Evolutionary conservation across 1,139 yeast species (phyloP), one percentile per base, ranked within the genome.

Genomic region (Nadsonia commutata): DNA sequence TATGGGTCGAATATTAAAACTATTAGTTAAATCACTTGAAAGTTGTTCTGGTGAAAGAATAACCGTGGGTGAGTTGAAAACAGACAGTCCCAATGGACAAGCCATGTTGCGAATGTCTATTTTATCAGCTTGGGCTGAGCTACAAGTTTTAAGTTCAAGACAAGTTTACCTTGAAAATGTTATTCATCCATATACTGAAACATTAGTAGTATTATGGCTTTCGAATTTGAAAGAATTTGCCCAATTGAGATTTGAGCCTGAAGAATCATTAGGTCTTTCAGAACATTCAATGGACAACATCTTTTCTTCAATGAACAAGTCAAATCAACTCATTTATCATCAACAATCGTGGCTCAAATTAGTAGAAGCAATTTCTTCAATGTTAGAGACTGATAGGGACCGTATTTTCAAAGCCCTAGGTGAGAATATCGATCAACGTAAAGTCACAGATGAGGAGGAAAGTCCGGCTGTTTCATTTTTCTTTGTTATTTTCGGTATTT

Each of bases 81-180:
- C 60, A 6, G 48, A 54, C 4, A 62, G 65, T 31, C 58, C 61
- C 2, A 64, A 63, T 48, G 65, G 68, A 1, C 75, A 76, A 49
- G 74, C 75, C 42, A 74, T 79, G 47, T 70, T 85, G 40, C 78
- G 78, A 49, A 63, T 85, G 18, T 74, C 93, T 0, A 74, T 85
- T 37, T 66, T 90, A 48, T 80, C 85, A 49, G 78, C 95, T 33
- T 90, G 98, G 97, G 95, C 97, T 0, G 73, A 78, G 42, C 64
- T 90, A 42, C 76, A 76, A 45, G 72, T 82, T 31, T 67, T 74
- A 18, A 57, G 68, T 2, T 53, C 62, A 3, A 60, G 57, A 5
- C 51, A 58, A 48, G 62, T 56, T n/a, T 64, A 65, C 42, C 60
- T 66, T 31, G 50, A 52, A 2, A 68, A 63, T 31, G 71, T 81